These are phyloP conservation scores for Kluyveromyces marxianus DNA, from an alignment of 1,139 yeast species.

Conservation along the genomic window DNA sequence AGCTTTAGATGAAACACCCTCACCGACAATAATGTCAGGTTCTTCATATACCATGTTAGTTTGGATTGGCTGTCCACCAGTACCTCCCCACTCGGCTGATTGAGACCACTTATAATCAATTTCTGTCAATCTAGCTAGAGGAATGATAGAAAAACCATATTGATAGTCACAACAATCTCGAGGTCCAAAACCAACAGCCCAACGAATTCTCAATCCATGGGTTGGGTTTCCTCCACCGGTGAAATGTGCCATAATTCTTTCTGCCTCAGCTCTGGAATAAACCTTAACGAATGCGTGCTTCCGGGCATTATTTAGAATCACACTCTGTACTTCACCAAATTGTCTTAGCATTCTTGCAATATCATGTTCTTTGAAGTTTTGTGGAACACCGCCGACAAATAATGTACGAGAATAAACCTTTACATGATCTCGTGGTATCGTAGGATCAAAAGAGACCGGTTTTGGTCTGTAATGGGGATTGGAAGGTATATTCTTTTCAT, in stretches of 20 bases:
- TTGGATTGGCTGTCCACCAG: conserved; percentile 80
- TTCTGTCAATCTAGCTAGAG: conserved; percentile 80
- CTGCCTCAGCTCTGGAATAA: conserved; percentile 93
- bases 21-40: conserved; percentile 95
- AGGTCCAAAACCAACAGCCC: conserved; percentile 99
- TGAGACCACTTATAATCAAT: conserved; percentile 90
- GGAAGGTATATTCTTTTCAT: conserved; percentile 60
- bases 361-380: conserved; percentile 67
- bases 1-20: conserved; percentile 89
- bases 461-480: conserved; percentile 69
- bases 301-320: conserved; percentile 77
- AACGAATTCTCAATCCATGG: conserved; percentile 70
- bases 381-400: conserved; percentile 90
- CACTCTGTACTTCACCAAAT: conserved; percentile 92
- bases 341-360: conserved; percentile 66
- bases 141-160: conserved; percentile 81
- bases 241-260: conserved; percentile 56
- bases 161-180: conserved; percentile 96
- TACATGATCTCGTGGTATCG: conserved; percentile 71
- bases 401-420: conserved; percentile 84
- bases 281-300: conserved; percentile 95
- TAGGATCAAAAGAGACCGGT: conserved; percentile 59
- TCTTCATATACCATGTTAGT: conserved; percentile 87
- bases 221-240: conserved; percentile 30
- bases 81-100: conserved; percentile 94